Conservation (phyloP, 2,329 filamentous ascomycete species). For the Coniochaeta sp. region DNA sequence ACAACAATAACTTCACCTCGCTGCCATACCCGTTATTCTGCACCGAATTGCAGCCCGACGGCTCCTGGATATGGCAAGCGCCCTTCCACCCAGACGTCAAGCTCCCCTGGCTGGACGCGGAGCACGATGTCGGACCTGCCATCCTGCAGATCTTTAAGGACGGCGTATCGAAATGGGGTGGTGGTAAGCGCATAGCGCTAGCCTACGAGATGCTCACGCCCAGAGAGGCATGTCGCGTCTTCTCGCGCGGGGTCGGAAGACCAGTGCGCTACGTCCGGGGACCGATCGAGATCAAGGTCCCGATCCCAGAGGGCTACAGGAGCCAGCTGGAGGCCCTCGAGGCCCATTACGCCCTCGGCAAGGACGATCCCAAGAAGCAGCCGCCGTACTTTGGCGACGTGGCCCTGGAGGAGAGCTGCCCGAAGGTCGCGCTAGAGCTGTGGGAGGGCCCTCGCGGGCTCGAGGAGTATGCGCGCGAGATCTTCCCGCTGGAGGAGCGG, state of each 20-base stretch:
- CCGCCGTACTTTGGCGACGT: slow-evolving; percentile 56
- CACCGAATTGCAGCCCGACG: slow-evolving; percentile 80
- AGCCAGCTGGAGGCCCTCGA: slow-evolving; percentile 71
- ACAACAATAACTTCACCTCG: slow-evolving; percentile 98
- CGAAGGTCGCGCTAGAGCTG: slow-evolving; percentile 67
- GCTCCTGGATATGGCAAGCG: slow-evolving; percentile 85
- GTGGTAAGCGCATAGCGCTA: slow-evolving; percentile 64
- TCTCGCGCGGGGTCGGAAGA: slow-evolving; percentile 69
- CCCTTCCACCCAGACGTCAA: slow-evolving; percentile 87
- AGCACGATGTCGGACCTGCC: slow-evolving; percentile 90
- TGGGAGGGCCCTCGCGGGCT: slow-evolving; percentile 90
- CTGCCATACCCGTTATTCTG: slow-evolving; percentile 89
- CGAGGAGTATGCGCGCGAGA: slow-evolving; percentile 90
- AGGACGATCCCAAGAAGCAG: slow-evolving; percentile 45
- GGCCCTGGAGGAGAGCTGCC: slow-evolving; percentile 55
- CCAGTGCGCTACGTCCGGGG: slow-evolving; percentile 71
- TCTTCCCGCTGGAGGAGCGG: slow-evolving; percentile 89
- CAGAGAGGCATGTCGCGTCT: slow-evolving; percentile 70
- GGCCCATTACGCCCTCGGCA: slow-evolving; percentile 46
- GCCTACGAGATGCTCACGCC: slow-evolving; percentile 88
- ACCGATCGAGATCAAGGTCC: slow-evolving; percentile 76
- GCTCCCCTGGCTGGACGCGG: slow-evolving; percentile 90
- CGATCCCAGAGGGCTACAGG: slow-evolving; percentile 80
- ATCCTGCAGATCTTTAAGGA: slow-evolving; percentile 94
- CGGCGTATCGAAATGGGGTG: slow-evolving; percentile 77